Evolutionary conservation across 768 basidiomycete genomes (phyloP).

Genomic region (Lentinula aciculospora): DNA sequence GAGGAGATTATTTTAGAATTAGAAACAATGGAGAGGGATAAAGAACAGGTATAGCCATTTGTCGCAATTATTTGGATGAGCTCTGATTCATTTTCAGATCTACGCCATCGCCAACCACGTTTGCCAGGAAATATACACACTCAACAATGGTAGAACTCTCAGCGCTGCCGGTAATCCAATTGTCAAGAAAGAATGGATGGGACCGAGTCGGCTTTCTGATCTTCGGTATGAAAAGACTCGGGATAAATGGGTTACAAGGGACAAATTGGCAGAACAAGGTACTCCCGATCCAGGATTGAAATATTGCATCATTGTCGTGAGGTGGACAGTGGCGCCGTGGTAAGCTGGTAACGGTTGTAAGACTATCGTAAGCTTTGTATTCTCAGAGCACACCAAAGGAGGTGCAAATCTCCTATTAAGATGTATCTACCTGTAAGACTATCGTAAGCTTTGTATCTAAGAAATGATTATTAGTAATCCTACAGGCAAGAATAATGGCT

Average conservation of each 20-base stretch:
- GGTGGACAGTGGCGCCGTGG: too few species aligned
- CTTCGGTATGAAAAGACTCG: not conserved
- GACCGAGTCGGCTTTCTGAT: conserved; percentile 1
- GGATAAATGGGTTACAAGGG: not conserved
- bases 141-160: not conserved
- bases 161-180: not conserved
- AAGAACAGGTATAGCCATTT: conserved; percentile 10
- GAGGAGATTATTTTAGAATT: conserved; percentile 17
- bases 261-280: not conserved
- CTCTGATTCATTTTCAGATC: not conserved
- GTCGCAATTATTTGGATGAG: not conserved
- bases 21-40: conserved; percentile 18
- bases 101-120: conserved; percentile 2
- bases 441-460: too few species aligned
- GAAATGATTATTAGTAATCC: too few species aligned
- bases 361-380: too few species aligned
- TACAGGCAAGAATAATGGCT: too few species aligned
- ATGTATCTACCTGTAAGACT: too few species aligned
- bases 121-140: not conserved
- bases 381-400: too few species aligned
- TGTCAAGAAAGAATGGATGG: conserved; percentile 10
- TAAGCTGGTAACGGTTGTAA: too few species aligned
- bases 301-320: conserved; percentile 1
- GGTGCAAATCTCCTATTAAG: too few species aligned
- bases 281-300: conserved; percentile 5